These are phyloP conservation scores for Volutella citrinella DNA, from an alignment of 2,329 filamentous ascomycete species.

Conservation along the genomic window DNA sequence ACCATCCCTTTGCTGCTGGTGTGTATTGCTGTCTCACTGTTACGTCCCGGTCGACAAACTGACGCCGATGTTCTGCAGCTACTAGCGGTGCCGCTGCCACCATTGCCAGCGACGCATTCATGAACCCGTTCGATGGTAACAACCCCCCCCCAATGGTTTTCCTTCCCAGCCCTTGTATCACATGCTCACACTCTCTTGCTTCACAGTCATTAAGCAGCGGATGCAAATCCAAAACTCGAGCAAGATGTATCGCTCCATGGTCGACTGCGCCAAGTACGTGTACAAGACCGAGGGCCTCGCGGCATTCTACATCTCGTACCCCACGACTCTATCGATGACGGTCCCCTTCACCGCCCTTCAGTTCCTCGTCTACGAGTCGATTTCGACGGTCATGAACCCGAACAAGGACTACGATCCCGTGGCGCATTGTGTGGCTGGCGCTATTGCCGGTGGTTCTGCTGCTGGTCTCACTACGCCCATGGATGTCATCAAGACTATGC, in stretches of 20 bases:
- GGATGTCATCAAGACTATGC: constrained; percentile 96
- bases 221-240: constrained; percentile 98
- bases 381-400: constrained; percentile 92
- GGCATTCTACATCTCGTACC: constrained; percentile 98
- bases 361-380: constrained; percentile 95
- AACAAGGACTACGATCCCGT: constrained; percentile 82
- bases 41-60: too few species aligned
- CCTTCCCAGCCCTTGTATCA: too few species aligned
- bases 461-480: constrained; percentile 93
- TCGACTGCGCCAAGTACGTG: constrained; percentile 83
- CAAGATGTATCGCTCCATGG: constrained; percentile 77
- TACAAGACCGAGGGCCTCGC: constrained; percentile 83
- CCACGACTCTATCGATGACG: constrained; percentile 96
- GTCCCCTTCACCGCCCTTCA: constrained; percentile 96
- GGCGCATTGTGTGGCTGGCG: constrained; percentile 91
- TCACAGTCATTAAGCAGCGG: constrained; percentile 91
- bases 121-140: constrained; percentile 99
- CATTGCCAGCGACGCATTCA: constrained; percentile 94
- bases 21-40: too few species aligned
- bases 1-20: constrained; percentile 94
- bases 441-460: constrained; percentile 87
- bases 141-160: too few species aligned
- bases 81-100: constrained; percentile 92
- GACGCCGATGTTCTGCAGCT: constrained; percentile 57
- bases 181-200: too few species aligned